Evolutionary conservation across 441 rosid species (phyloP), one percentile per base, ranked within the genome.

Genomic region (Mallotus repandus): DNA sequence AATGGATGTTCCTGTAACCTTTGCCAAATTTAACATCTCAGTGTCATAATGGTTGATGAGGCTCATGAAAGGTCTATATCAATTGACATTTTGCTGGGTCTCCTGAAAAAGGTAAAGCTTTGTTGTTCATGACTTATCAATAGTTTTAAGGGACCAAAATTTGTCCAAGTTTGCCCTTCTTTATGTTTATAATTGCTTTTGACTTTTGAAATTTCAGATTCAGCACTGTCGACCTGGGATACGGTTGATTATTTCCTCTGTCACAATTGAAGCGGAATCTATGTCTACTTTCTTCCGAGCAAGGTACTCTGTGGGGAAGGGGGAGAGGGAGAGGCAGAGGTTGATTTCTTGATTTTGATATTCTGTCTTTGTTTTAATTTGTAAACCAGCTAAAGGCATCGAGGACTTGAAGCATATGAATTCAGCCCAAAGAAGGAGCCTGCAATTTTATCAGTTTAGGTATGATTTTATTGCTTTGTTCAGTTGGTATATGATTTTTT

Each of bases 31-130:
- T 62, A 14, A 45, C 52, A 45, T 77, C 52, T 63, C 81, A 96
- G 98, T 86, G 97, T 96, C 77, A 82, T 96, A 83, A 96, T 96
- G 99, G 88, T 93, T 32, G 99, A 96, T 81, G 99, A 96, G 86
- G 99, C 99, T 76, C 98, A 96, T 68, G 99, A 96, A 84, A 87
- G 99, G 81, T 93, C 99, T 66, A 90, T 93, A 74, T 91, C 99
- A 29, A 96, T 97, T 8, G 99, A 96, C 80, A 88, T 96, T 79
- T 83, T 96, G 79, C 86, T 96, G 18, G 99, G 99, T 74, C 98
- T 96, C 72, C 81, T 93, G 71, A 96, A 93, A 77, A 93, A 96
- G 97, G 99, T 91, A 81, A 64, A 14, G 45, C 69, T 76, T 43
- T 73, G 5, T 43, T 46, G 45, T 38, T 45, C 49, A 54, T 43